These are phyloP conservation scores for Epithemia pelagica DNA, from an alignment of 108 stramenopile genomes.

Conservation along the genomic window DNA sequence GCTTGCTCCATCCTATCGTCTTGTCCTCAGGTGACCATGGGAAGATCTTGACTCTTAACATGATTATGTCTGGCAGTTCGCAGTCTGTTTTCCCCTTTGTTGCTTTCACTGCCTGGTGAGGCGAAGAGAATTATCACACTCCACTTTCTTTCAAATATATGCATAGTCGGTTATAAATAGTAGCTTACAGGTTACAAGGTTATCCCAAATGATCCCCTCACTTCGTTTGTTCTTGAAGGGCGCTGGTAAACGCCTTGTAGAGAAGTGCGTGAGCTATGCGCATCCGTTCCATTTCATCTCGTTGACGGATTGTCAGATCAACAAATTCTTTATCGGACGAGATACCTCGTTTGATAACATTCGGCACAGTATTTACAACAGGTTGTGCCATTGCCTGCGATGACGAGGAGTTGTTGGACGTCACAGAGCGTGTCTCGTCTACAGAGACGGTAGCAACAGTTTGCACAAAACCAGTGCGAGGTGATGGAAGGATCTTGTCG, in stretches of 20 bases:
- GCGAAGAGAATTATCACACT: too few relatives aligned
- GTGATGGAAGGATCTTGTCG: not conserved
- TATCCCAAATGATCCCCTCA: too few relatives aligned
- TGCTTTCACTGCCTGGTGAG: too few relatives aligned
- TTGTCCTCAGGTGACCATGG: too few relatives aligned
- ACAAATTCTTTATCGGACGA: slow-evolving; percentile 33
- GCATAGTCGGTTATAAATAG: too few relatives aligned
- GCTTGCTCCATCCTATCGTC: too few relatives aligned
- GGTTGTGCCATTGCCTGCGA: not conserved
- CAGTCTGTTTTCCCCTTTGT: too few relatives aligned
- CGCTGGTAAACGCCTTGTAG: slow-evolving; percentile 24
- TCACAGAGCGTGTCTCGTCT: slow-evolving; percentile 2
- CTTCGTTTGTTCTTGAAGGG: not conserved
- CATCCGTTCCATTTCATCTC: slow-evolving; percentile 26
- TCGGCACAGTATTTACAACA: not conserved
- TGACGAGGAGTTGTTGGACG: slow-evolving; percentile 1
- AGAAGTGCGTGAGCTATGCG: slow-evolving; percentile 33
- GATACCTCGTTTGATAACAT: slow-evolving; percentile 17
- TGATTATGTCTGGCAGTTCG: too few relatives aligned
- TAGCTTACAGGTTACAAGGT: too few relatives aligned
- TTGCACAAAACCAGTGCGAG: not conserved
- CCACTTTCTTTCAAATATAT: too few relatives aligned
- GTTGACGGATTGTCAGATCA: slow-evolving; percentile 13
- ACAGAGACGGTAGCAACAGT: slow-evolving; percentile 1
- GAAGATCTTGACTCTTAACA: too few relatives aligned